Percentiles rank a stretch among this genome's conserved stretches.
Conservation (phyloP, 495 filamentous ascomycete species). For the Aspergillus incahuasiensis region DNA sequence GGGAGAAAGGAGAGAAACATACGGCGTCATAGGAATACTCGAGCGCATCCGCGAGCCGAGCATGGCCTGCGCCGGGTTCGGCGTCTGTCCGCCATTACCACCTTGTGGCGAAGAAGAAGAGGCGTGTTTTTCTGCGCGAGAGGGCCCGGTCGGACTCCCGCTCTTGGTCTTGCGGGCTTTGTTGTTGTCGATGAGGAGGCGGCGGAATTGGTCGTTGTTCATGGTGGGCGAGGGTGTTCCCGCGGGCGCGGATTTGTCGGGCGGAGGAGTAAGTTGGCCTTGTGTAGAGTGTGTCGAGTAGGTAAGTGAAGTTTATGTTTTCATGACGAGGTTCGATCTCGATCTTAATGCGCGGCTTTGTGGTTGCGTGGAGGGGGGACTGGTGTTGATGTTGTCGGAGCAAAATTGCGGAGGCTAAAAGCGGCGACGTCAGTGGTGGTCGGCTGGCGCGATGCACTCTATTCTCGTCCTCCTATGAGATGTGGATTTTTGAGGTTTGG, state of each 20-base stretch:
- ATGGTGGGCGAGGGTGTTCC: constrained; percentile 40
- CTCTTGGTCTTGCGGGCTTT: constrained; percentile 13
- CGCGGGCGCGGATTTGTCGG: neutral
- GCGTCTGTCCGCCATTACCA: neutral
- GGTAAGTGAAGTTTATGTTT: neutral
- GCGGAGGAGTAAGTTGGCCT: no score
- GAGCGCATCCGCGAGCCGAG: constrained; percentile 59
- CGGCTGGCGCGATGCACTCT: neutral
- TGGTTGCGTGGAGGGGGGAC: neutral
- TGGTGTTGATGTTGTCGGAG: neutral
- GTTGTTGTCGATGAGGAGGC: constrained; percentile 60
- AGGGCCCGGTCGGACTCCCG: neutral
- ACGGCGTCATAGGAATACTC: constrained; percentile 86
- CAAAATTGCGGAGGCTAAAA: neutral
- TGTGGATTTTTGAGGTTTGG: no score
- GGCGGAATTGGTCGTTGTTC: constrained; percentile 96
- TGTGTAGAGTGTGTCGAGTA: no score
- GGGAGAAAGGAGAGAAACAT: constrained; percentile 12
- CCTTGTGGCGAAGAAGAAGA: neutral
- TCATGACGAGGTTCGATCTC: neutral
- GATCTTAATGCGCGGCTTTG: neutral
- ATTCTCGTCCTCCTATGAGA: no score
- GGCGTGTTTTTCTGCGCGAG: neutral
- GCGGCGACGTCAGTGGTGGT: neutral
- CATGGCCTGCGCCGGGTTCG: constrained; percentile 8